These are phyloP conservation scores for Apophysomyces variabilis DNA, from an alignment of 371 early-diverging fungal species.

Conservation along the genomic window DNA sequence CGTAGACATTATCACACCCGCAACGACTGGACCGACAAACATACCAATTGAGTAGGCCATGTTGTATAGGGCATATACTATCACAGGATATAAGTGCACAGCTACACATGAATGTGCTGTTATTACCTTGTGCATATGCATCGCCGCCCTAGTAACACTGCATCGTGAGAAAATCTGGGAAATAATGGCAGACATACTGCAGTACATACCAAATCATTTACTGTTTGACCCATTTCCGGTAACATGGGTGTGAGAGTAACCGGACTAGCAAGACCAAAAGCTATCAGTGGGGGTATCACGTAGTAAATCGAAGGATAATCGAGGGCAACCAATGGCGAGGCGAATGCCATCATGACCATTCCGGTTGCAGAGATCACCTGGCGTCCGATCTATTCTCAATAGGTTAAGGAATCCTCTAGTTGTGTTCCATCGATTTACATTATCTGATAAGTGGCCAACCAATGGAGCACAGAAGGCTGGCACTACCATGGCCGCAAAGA, in stretches of 20 bases:
- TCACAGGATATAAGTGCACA: conserved; percentile 1
- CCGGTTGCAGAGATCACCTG: conserved; percentile 55
- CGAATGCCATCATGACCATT: conserved; percentile 58
- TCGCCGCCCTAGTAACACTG: conserved; percentile 40
- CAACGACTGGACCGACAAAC: conserved; percentile 63
- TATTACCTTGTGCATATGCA: conserved; percentile 57
- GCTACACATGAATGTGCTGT: not conserved
- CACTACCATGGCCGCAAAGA: conserved; percentile 66
- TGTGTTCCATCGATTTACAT: conserved; percentile 22
- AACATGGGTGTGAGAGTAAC: conserved; percentile 60
- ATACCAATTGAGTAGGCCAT: conserved; percentile 63
- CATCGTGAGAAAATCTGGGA: conserved; percentile 8
- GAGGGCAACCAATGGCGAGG: conserved; percentile 52
- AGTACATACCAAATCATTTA: conserved; percentile 50
- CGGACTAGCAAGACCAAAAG: conserved; percentile 62
- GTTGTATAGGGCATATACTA: conserved; percentile 59
- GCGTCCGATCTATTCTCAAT: conserved; percentile 44
- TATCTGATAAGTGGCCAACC: conserved; percentile 66
- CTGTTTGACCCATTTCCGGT: conserved; percentile 63
- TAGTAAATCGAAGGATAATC: conserved; percentile 41
- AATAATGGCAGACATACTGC: conserved; percentile 15
- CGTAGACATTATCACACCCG: conserved; percentile 50
- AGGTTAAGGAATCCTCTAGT: not conserved
- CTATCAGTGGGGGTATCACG: conserved; percentile 55
- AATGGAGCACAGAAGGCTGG: conserved; percentile 65